Percentiles rank a stretch among this genome's conserved stretches.
Evolutionary conservation across 2,329 filamentous ascomycete species (phyloP).

Genomic region (Fusarium acutatum): DNA sequence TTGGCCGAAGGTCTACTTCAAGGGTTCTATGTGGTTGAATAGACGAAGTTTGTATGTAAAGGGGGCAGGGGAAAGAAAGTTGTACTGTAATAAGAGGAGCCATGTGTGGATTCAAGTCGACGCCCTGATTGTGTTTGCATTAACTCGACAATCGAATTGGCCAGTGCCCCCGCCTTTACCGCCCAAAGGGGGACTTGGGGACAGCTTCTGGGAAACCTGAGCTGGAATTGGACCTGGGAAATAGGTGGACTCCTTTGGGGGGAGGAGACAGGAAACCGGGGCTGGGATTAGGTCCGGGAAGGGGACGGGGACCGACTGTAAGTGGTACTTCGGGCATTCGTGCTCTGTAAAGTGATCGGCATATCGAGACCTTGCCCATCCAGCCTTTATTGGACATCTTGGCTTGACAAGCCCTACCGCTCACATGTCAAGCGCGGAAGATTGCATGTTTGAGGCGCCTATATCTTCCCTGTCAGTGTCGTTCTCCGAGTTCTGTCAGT

Average conservation of each 20-base stretch:
- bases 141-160: constrained; percentile 34
- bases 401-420: constrained; percentile 36
- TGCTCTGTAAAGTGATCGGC: constrained; percentile 38
- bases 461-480: constrained; percentile 19
- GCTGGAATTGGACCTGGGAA: constrained; percentile 30
- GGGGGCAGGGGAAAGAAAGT: constrained; percentile 19
- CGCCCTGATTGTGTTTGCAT: constrained; percentile 41
- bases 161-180: constrained; percentile 42
- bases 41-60: constrained; percentile 21
- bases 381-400: constrained; percentile 37
- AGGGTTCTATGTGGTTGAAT: constrained; percentile 18
- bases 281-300: constrained; percentile 27
- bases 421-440: constrained; percentile 42
- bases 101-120: constrained; percentile 42
- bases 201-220: constrained; percentile 22
- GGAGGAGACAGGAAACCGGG: constrained; percentile 21
- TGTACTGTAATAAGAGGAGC: constrained; percentile 23
- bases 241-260: constrained; percentile 34
- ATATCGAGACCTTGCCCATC: constrained; percentile 24
- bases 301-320: constrained; percentile 22
- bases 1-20: constrained; percentile 11
- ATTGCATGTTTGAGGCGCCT: constrained; percentile 31
- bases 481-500: constrained; percentile 16
- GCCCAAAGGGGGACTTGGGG: constrained; percentile 33
- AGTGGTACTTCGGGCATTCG: constrained; percentile 32